A percentile compares a stretch with the other conserved stretches of the same genome.
Conservation (phyloP, 2,329 filamentous ascomycete genomes). For the Cyanodermella asteris region DNA sequence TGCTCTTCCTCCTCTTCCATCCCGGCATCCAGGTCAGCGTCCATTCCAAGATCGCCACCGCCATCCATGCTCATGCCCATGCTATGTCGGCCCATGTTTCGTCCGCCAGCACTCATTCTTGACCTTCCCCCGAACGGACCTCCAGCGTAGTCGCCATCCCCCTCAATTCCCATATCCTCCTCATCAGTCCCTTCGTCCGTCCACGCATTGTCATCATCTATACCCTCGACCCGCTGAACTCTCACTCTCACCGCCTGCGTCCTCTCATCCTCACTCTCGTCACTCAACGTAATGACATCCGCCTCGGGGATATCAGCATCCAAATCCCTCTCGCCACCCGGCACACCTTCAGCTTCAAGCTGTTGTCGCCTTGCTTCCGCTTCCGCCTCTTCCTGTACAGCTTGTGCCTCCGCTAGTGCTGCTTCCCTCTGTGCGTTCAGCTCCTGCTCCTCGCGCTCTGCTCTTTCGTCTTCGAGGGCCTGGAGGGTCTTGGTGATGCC, state of each 20-base stretch:
- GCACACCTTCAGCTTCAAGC: conserved; percentile 19
- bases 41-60: conserved; percentile 23
- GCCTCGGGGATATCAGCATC: conserved; percentile 30
- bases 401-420: conserved; percentile 39
- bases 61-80: conserved; percentile 17
- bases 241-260: too few species aligned
- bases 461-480: conserved; percentile 70
- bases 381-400: conserved; percentile 17
- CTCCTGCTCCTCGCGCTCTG: conserved; percentile 70
- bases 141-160: conserved; percentile 12
- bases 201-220: conserved; percentile 13
- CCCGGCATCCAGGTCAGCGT: conserved; percentile 15
- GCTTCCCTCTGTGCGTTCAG: conserved; percentile 55
- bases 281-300: too few species aligned
- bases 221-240: too few species aligned
- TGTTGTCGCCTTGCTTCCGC: conserved; percentile 23
- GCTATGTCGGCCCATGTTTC: conserved; percentile 5
- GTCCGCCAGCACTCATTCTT: conserved; percentile 4
- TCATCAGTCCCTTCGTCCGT: conserved; percentile 17
- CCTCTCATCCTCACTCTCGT: conserved; percentile 22
- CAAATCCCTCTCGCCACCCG: conserved; percentile 12
- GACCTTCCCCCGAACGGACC: conserved; percentile 15
- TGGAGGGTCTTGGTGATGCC: conserved; percentile 77
- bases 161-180: conserved; percentile 8
- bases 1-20: conserved; percentile 5